A percentile compares a stretch with the other conserved stretches of the same genome.
Evolutionary conservation across 805 yeast genomes (phyloP).

Genomic region (Clavispora carvajalis): DNA sequence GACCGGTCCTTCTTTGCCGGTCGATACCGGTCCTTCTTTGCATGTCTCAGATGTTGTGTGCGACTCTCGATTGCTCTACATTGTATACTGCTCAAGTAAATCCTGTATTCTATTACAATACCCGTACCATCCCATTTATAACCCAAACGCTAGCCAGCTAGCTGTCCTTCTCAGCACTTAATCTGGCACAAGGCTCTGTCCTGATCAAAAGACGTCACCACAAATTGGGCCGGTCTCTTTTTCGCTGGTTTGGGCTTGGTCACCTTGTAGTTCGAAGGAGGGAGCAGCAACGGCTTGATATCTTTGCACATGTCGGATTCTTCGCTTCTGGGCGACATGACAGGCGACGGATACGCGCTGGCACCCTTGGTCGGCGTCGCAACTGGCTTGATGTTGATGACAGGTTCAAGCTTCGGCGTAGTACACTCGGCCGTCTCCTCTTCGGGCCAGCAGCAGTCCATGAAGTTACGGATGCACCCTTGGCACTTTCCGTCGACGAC

Average conservation of each 20-base stretch:
- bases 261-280: conserved; percentile 5
- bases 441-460: conserved; percentile 41
- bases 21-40: too few species aligned
- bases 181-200: conserved; percentile 22
- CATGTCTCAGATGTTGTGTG: too few species aligned
- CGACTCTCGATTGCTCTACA: too few species aligned
- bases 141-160: background rate
- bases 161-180: background rate
- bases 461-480: conserved; percentile 39
- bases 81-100: too few species aligned
- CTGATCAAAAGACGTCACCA: conserved; percentile 30
- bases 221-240: conserved; percentile 17
- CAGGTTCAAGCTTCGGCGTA: background rate
- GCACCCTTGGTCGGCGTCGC: conserved; percentile 10
- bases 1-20: too few species aligned
- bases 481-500: conserved; percentile 39
- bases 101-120: background rate
- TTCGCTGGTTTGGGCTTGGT: conserved; percentile 7
- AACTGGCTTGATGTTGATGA: conserved; percentile 3
- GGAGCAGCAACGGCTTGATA: conserved; percentile 6
- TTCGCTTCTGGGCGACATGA: conserved; percentile 22
- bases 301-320: conserved; percentile 13
- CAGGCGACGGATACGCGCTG: conserved; percentile 30
- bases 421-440: background rate
- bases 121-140: background rate